Conservation (phyloP, 1,284 basidiomycete genomes). For the Mycosarcoma maydis region DNA sequence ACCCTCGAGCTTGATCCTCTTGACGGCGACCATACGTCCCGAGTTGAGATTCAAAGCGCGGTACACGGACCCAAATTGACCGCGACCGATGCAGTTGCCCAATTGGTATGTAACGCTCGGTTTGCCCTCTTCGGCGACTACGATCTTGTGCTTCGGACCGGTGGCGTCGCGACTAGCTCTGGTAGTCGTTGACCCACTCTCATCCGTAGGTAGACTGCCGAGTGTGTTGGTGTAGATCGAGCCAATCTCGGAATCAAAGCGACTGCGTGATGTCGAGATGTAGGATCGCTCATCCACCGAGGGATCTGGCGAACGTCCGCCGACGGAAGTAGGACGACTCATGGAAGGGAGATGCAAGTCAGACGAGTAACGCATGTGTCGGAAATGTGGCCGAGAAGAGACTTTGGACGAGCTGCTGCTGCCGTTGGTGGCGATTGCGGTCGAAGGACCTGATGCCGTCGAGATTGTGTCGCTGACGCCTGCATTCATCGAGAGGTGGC, state of each 20-base stretch:
- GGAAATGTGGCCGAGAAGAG: slow-evolving; percentile 33
- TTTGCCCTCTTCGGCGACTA: slow-evolving; percentile 83
- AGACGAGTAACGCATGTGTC: slow-evolving; percentile 59
- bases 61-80: slow-evolving; percentile 95
- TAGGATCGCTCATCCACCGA: slow-evolving; percentile 38
- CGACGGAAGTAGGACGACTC: slow-evolving; percentile 13
- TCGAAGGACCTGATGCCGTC: slow-evolving; percentile 22
- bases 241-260: slow-evolving; percentile 56
- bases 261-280: slow-evolving; percentile 37
- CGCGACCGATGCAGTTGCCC: slow-evolving; percentile 87
- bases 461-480: slow-evolving; percentile 28
- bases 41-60: slow-evolving; percentile 83
- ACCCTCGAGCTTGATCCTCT: slow-evolving; percentile 98
- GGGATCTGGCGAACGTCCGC: slow-evolving; percentile 29
- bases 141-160: slow-evolving; percentile 73
- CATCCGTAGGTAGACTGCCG: slow-evolving; percentile 49
- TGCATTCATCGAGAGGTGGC: slow-evolving; percentile 51
- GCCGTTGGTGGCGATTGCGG: slow-evolving; percentile 6
- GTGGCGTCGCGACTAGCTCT: slow-evolving; percentile 37
- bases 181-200: slow-evolving; percentile 25
- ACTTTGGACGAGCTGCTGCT: slow-evolving; percentile 36
- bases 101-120: slow-evolving; percentile 76
- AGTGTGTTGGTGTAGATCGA: slow-evolving; percentile 58
- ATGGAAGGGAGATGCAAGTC: slow-evolving; percentile 49
- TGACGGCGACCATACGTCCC: slow-evolving; percentile 72